Evolutionary conservation across 306 rosid genomes (phyloP), one percentile per base, ranked within the genome.

Genomic region (Trifolium pratense): DNA sequence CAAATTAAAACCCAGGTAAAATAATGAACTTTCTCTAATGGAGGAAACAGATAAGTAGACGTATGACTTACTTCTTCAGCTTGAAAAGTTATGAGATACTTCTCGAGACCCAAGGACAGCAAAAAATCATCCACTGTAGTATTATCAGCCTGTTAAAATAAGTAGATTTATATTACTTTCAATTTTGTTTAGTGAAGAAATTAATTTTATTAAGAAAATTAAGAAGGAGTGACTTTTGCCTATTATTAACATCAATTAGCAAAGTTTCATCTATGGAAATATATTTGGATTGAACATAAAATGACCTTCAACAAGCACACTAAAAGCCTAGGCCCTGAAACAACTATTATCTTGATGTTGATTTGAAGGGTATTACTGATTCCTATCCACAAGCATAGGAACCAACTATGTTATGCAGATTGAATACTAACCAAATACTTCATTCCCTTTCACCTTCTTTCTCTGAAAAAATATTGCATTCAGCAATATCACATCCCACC

Each of bases 51-150:
- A 23, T 32, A 21, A 20, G 53, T 8, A 46, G 36, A 71, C 46
- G 63, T 5, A 68, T 11, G 51, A 57, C 96, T 58, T 91, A 95
- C 99, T 76, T 95, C 99, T 89, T 95, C 99, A 32, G 97, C 99
- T 83, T 95, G 99, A 87, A 95, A 90, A 52, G 89, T 88, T 68
- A 95, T 87, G 76, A 87, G 82, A 87, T 95, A 95, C 85, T 95
- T 95, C 74, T 91, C 97, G 5, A 95, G 99, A 84, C 88, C 97
- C 93, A 95, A 68, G 45, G 97, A 87, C 72, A 66, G 84, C 88
- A 95, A 86, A 84, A 95, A 95, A 3, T 84, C 97, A 80, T 91
- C 90, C 75, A 95, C 89, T 25, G 93, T 83, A 66, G 86, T 26
- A 66, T 73, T 26, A 66, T 73, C 91, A 60, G 64, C 90, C 99